phyloP scores from a whole-genome alignment of 768 basidiomycete genomes.

The Phlebiopsis gigantea region DNA sequence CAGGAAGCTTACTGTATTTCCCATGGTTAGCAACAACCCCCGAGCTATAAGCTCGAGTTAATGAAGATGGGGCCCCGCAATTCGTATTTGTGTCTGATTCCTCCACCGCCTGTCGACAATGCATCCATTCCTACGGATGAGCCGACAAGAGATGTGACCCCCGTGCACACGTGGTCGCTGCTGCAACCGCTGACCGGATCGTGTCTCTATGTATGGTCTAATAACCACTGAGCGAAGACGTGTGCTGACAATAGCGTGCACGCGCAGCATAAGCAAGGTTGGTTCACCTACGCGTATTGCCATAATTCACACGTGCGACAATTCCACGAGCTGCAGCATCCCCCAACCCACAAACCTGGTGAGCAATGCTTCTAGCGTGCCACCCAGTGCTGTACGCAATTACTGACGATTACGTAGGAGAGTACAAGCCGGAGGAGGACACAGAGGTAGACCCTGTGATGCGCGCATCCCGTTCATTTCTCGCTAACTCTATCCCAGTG shows the following conservation, averaged over 20 bases:
- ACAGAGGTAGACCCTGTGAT: slow-evolving; percentile 50
- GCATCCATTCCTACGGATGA: slow-evolving; percentile 44
- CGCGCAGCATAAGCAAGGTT: slow-evolving; percentile 73
- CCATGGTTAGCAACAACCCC: slow-evolving; percentile 6
- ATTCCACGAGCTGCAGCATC: slow-evolving; percentile 77
- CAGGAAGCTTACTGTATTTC: neutral
- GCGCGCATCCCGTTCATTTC: slow-evolving; percentile 14
- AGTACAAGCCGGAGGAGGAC: slow-evolving; percentile 81
- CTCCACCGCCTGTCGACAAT: slow-evolving; percentile 49
- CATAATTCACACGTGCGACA: slow-evolving; percentile 94
- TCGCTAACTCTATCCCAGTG: slow-evolving; percentile 35
- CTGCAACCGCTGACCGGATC: slow-evolving; percentile 73
- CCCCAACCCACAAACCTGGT: slow-evolving; percentile 65
- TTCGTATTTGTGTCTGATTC: slow-evolving; percentile 76
- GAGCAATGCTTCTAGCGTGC: slow-evolving; percentile 17
- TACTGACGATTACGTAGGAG: slow-evolving; percentile 38
- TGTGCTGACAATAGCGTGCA: slow-evolving; percentile 1
- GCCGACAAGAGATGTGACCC: slow-evolving; percentile 53
- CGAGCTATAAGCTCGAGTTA: slow-evolving; percentile 56
- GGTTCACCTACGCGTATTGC: slow-evolving; percentile 98
- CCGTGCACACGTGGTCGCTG: slow-evolving; percentile 77
- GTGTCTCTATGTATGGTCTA: slow-evolving; percentile 67
- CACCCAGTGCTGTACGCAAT: neutral
- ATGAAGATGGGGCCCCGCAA: slow-evolving; percentile 69
- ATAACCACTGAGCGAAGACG: neutral